A percentile compares a stretch with the other conserved stretches of the same genome.
These are phyloP conservation scores for Trifolium repens DNA, from an alignment of 306 rosid species.

Conservation along the genomic window DNA sequence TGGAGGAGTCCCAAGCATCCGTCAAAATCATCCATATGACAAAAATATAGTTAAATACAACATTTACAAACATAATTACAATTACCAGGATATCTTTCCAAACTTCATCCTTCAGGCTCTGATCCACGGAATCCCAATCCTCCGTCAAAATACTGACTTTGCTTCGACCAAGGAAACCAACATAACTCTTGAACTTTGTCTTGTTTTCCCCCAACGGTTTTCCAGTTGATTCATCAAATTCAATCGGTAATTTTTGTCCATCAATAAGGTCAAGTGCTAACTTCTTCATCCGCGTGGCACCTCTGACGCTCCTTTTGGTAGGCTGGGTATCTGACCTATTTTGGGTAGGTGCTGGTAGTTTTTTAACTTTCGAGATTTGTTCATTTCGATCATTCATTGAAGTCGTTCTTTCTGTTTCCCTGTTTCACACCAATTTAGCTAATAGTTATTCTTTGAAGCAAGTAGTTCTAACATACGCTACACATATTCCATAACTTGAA, in stretches of 20 bases:
- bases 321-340: too few relatives aligned
- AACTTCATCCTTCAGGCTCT: neutral
- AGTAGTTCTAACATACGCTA: neutral
- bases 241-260: constrained; percentile 7
- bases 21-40: neutral
- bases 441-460: neutral
- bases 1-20: neutral
- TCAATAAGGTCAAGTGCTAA: neutral
- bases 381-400: neutral
- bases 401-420: neutral
- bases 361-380: neutral
- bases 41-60: neutral
- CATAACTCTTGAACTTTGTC: constrained; percentile 7
- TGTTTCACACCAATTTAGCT: neutral
- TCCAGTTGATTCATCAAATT: constrained; percentile 8
- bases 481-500: neutral
- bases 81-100: constrained; percentile 5
- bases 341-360: neutral
- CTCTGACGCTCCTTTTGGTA: neutral
- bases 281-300: neutral
- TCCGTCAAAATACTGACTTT: constrained; percentile 8
- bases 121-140: constrained; percentile 18
- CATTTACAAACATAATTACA: neutral
- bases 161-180: constrained; percentile 19
- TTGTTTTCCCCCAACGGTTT: constrained; percentile 2